Conservation (phyloP, 2,329 filamentous ascomycete species). For the Rasamsonia emersonii region DNA sequence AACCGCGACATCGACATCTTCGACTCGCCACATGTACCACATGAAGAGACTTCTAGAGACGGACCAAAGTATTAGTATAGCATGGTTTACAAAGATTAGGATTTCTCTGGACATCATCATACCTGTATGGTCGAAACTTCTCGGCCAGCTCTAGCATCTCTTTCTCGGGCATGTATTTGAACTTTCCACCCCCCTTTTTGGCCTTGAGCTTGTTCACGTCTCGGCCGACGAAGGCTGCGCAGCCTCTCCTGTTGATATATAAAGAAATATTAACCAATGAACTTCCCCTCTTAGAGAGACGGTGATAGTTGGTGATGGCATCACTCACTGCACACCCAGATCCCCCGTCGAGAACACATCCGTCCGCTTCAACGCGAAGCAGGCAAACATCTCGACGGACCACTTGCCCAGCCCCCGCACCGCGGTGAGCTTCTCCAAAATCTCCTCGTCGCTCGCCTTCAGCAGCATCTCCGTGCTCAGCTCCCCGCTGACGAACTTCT, state of each 20-base stretch:
- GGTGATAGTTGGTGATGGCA: neutral
- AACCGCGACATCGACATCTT: conserved; percentile 62
- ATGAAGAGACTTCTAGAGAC: conserved; percentile 84
- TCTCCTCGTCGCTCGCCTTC: conserved; percentile 72
- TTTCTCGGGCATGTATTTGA: conserved; percentile 94
- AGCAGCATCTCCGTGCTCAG: conserved; percentile 68
- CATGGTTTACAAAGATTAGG: neutral
- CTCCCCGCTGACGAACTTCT: conserved; percentile 69
- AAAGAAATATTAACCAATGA: neutral
- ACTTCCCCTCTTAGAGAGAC: neutral
- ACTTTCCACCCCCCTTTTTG: conserved; percentile 72
- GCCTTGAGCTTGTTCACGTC: conserved; percentile 77
- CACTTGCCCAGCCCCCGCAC: conserved; percentile 81
- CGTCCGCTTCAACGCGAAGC: conserved; percentile 86
- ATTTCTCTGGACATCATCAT: conserved; percentile 17
- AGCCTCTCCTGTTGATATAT: conserved; percentile 54
- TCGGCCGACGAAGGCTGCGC: conserved; percentile 76
- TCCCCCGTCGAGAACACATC: conserved; percentile 92
- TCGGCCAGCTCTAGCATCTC: conserved; percentile 82
- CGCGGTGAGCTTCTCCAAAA: conserved; percentile 71
- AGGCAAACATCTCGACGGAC: conserved; percentile 98
- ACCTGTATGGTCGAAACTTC: conserved; percentile 73
- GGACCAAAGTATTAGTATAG: conserved; percentile 13
- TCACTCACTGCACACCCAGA: conserved; percentile 70
- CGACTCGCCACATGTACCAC: conserved; percentile 97